phyloP scores from a whole-genome alignment of 2,329 filamentous ascomycete species.

The Colletotrichum sp. region DNA sequence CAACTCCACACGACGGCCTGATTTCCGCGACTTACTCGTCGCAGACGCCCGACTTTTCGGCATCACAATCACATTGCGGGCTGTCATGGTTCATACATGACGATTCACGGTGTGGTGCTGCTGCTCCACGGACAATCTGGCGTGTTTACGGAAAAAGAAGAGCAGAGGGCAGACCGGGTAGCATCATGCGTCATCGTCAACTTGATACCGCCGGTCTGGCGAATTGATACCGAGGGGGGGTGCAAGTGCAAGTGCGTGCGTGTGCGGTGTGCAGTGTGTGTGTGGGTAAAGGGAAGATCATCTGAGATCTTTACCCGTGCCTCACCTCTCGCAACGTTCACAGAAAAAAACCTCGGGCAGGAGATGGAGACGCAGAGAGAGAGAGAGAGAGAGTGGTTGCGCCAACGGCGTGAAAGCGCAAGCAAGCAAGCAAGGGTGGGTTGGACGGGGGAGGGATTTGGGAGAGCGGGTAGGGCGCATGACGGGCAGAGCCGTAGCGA shows the following conservation, averaged over 20 bases:
- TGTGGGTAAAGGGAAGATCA: neutral
- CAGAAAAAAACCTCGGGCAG: neutral
- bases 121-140: neutral
- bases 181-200: neutral
- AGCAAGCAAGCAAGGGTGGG: neutral
- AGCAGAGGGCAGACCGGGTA: neutral
- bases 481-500: neutral
- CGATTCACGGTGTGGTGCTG: neutral
- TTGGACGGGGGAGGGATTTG: neutral
- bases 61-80: neutral
- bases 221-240: neutral
- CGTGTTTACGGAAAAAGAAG: neutral
- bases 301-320: constrained; percentile 6
- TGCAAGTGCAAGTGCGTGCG: neutral
- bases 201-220: neutral
- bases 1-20: neutral
- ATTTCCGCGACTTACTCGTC: neutral
- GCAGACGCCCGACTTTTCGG: neutral
- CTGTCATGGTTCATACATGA: neutral
- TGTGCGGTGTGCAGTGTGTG: neutral
- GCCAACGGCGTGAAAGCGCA: neutral
- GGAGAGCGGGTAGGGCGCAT: constrained; percentile 3
- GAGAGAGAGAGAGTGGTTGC: too few relatives aligned
- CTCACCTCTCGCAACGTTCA: neutral
- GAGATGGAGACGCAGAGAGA: neutral